Base-by-base conservation (phyloP, 441 rosid species). In the Omphalea diandra region DNA sequence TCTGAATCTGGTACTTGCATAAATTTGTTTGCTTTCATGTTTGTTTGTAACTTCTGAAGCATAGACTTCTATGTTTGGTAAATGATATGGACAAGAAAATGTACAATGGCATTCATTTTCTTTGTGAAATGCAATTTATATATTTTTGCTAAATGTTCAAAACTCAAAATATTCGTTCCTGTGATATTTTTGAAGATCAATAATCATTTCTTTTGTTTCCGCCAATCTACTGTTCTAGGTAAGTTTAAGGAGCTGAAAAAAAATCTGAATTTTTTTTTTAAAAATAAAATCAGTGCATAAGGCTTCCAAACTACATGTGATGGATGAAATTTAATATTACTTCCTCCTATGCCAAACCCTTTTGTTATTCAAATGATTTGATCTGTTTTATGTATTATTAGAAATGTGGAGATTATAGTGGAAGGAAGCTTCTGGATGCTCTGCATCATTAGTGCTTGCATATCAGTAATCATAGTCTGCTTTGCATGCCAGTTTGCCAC, bases 1-100 rank as follows among this genome's bases (percentile, higher is more conserved):
- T 73, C 84, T 15, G 83, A 86, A 61, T 81, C 81, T 70, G 86
- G 87, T 86, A 77, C n/a, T n/a, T n/a, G n/a, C 54, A 50, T 47
- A n/a, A 22, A 47, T 67, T 62, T 55, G 8, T 54, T 44, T 76
- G 55, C 36, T 18, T 20, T 35, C 41, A 5, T 41, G 0, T 4
- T 14, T 7, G 3, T 18, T 29, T 64, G 3, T 8, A 18, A 55
- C 26, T 47, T 68, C 65, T 20, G 32, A 17, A 38, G 49, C 54
- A 24, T 61, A 56, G 31, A 63, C 27, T 61, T 5, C 31, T 38
- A 10, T 9, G 14, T 15, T 35, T 5, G 27, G 1, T 8, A 35
- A 35, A 18, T 33, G 27, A 59, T 12, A 3, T 59, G 63, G 63
- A n/a, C 12, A 35, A 9, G 26, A 10, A n/a, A 59, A 35, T n/a